Base-by-base conservation (phyloP, 768 basidiomycete genomes). In the Podaxis sp. region DNA sequence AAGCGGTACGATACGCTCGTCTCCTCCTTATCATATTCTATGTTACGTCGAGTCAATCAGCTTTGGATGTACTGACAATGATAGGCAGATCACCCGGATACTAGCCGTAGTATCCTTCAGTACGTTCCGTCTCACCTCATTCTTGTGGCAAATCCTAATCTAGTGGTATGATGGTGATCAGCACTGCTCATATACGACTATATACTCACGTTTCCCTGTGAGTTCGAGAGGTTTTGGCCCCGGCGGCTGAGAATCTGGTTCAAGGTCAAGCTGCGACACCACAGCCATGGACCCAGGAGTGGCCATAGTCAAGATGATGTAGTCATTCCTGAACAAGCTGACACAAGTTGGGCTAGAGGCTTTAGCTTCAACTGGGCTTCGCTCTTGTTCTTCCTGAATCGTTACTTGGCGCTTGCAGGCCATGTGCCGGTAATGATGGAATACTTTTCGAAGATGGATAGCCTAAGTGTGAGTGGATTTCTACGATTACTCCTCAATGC, bases 311-410 rank as follows among this genome's bases (percentile, higher is more conserved):
- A 18, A 32, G 32, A 16, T 21, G 42, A n/a, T 18, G 42, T 2
- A 6, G 42, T 21, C n/a, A 16, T 14, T 1, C 6, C 47, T 48
- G 47, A 25, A 25, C 16, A 36, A 14, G 13, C 7, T 38, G 21
- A n/a, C 18, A 4, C 18, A 7, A 35, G 38, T 7, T 38, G 28
- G 11, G 63, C 66, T 50, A 21, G 53, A 62, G 6, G 32, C 2
- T 32, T 11, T 25, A 65, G 65, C 9, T 27, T 75, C 6, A 73
- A 72, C 18, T 76, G 72, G 73, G 73, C 64, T 7, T 73, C 72
- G 16, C 59, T 70, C 13, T 71, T 80, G 10, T 82, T 81, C 67
- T 73, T 77, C 56, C 35, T 74, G 27, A 81, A 78, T 58, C 78
- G 80, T 9, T 83, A 81, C 58, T 52, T 77, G 2, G 60, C 76